A percentile compares a stretch with the other conserved stretches of the same genome.
Evolutionary conservation across 345 rosid species (phyloP).

Genomic region (Lenwebbia sp.): DNA sequence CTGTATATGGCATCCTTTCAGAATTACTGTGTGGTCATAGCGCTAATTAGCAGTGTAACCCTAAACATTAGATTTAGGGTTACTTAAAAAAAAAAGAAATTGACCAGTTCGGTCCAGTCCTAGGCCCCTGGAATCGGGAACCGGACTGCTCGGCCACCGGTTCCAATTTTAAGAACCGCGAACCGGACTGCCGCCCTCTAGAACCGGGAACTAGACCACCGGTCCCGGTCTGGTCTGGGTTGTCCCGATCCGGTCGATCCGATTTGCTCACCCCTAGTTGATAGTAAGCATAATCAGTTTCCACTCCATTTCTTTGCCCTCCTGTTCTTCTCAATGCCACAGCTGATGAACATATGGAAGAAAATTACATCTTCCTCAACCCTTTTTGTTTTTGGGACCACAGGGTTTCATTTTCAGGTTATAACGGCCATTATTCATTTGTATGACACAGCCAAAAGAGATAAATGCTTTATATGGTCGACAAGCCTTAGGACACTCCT

Average conservation of each 20-base stretch:
- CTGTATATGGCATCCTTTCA: neutral
- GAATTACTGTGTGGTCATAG: neutral
- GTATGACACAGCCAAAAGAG: neutral
- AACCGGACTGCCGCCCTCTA: too few relatives aligned
- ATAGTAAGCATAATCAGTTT: too few relatives aligned
- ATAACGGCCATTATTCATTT: neutral
- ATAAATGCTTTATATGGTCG: neutral
- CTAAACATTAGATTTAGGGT: too few relatives aligned
- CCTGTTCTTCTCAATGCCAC: neutral
- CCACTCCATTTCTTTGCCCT: neutral
- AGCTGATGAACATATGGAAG: neutral
- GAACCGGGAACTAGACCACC: too few relatives aligned
- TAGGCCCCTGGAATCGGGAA: too few relatives aligned
- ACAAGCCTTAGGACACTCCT: neutral
- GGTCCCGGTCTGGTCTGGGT: too few relatives aligned
- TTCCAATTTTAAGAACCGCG: too few relatives aligned
- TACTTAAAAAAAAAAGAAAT: too few relatives aligned
- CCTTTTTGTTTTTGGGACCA: neutral
- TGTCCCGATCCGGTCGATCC: too few relatives aligned
- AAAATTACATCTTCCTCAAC: neutral
- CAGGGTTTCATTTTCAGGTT: neutral
- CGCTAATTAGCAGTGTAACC: neutral
- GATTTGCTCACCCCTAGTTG: too few relatives aligned
- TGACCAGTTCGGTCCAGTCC: too few relatives aligned
- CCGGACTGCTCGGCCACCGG: too few relatives aligned